Evolutionary conservation across 176 grass and related monocot genomes (phyloP), one percentile per base, ranked within the genome.

Genomic region (Raddia guianensis): DNA sequence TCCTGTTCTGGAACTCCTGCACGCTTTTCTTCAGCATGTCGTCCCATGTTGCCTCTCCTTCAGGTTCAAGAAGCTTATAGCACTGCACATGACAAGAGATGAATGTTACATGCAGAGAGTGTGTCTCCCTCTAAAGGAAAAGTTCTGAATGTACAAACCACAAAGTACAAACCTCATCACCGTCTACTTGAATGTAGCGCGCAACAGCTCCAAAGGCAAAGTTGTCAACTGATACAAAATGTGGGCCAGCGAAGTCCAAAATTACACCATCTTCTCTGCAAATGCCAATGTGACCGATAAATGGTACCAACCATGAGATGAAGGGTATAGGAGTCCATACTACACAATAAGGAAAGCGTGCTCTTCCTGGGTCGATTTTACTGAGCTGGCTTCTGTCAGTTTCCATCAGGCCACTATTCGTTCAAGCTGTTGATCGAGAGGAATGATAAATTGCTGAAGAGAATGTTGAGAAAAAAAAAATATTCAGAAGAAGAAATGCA

Each of bases 221-320:
- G 78, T 95, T 83, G 83, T 95, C 95, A 83, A 98, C 88, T 13
- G 90, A 95, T 63, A 95, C 87, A 55, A 98, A 98, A 80, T 98
- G 86, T 35, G 95, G 88, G 63, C 95, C 95, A 32, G 92, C 88
- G 9, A 98, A 98, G 83, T 98, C 95, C 78, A 98, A 77, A 69
- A 95, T 98, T 3, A 98, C 92, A 58, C 95, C 92, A 77, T 98
- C 95, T 82, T 98, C 95, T 89, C 90, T 89, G 79, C 92, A 95
- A 14, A 95, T 98, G 5, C 95, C 95, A 63, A 98, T 87, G 80
- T 98, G 95, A 2, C 95, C 95, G 3, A 98, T 86, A 83, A 98
- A 98, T 3, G 95, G 95, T 14, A 98, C 70, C 72, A 98, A 18
- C 95, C 95, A 98, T 60, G 95, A 87, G 82, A 98, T 93, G 47